Percentiles rank a stretch among this genome's conserved stretches.
Conservation (phyloP, 2,329 filamentous ascomycete genomes). For the Phialophora macrospora region DNA sequence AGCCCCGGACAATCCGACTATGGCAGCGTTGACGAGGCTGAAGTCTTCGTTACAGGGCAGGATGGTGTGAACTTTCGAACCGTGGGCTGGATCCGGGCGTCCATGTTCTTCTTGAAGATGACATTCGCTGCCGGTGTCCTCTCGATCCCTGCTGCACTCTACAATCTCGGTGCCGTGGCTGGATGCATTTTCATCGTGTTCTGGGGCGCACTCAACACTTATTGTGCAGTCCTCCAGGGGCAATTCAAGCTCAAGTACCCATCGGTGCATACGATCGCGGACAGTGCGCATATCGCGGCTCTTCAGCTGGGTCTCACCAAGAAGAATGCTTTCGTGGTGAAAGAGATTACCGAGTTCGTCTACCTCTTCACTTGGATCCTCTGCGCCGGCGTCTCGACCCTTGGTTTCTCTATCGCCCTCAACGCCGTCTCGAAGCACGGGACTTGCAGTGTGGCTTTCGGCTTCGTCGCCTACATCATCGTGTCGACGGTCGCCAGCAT, state of each 20-base stretch:
- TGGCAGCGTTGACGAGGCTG: conserved; percentile 33
- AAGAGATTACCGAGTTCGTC: conserved; percentile 49
- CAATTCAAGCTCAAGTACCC: conserved; percentile 57
- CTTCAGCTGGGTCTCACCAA: background rate
- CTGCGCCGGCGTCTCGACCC: conserved; percentile 47
- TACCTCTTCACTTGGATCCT: conserved; percentile 46
- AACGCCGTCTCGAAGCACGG: conserved; percentile 51
- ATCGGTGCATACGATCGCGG: conserved; percentile 58
- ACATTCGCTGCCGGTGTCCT: conserved; percentile 95
- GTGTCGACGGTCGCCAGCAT: conserved; percentile 43
- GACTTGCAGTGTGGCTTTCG: conserved; percentile 41
- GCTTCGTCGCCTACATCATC: conserved; percentile 38
- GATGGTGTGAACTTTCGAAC: conserved; percentile 56
- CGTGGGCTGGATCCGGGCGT: conserved; percentile 55
- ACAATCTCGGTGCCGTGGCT: conserved; percentile 53
- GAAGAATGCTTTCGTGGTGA: conserved; percentile 42
- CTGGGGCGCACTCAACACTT: conserved; percentile 57
- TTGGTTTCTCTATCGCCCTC: conserved; percentile 50
- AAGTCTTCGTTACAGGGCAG: conserved; percentile 54
- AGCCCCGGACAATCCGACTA: background rate
- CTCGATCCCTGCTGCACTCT: conserved; percentile 63
- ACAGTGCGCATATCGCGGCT: conserved; percentile 55
- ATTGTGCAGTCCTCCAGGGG: conserved; percentile 55
- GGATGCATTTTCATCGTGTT: conserved; percentile 55
- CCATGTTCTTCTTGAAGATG: conserved; percentile 58